Evolutionary conservation across 1,284 basidiomycete genomes (phyloP), one percentile per base, ranked within the genome.

Genomic region (Ceratobasidium sp.): DNA sequence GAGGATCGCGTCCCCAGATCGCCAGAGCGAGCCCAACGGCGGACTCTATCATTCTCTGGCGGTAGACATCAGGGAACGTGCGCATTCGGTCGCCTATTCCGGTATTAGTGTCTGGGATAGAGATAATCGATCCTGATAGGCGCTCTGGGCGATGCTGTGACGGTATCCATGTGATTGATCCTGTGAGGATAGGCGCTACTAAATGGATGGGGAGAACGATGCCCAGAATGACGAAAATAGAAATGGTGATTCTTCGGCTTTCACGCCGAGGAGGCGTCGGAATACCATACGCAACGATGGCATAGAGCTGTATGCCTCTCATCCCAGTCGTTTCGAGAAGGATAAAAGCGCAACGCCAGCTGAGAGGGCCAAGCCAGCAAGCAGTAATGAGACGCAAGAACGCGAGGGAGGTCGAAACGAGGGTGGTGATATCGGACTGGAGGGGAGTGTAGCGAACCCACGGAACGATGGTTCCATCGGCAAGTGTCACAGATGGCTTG

Each of bases 341-440:
- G n/a, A 64, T 34, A 31, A 64, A 42, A 10, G 60, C 60, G 42
- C 32, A 49, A 7, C 60, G 60, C 60, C 60, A 64, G 27, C 60
- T 49, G 4, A 64, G 45, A n/a, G 45, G 32, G 34, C 45, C 60
- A 40, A 22, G 27, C 45, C 45, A 50, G 2, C 25, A 42, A 42
- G 32, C 40, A 27, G 31, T 13, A 29, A 64, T 15, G 10, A 52
- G 25, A 25, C 45, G 45, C 31, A n/a, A 7, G 27, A 64, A 49
- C 6, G 29, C 60, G 13, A 64, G 25, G 27, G 49, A 52, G 1
- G 50, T 32, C 15, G 43, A 64, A 27, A 49, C 43, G 32, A 50
- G 25, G 3, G 60, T 64, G 10, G 60, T 64, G 22, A 64, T 50
- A 15, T 64, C 60, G 1, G 60, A 50, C 40, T 64, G 60, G 12